phyloP scores from a whole-genome alignment of 164 flowering plant species.

The Liquidambar formosana region DNA sequence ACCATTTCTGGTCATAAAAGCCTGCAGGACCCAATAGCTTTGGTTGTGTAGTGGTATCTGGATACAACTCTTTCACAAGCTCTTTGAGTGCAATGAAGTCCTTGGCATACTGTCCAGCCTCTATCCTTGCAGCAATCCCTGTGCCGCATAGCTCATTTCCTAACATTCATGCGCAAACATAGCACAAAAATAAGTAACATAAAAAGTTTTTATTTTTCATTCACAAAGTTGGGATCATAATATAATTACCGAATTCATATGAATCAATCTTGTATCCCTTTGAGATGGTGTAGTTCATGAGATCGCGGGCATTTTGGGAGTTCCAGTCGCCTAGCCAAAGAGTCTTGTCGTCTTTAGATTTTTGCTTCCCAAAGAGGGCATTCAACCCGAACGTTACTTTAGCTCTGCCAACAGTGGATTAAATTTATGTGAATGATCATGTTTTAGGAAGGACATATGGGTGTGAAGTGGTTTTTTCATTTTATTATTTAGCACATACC shows the following conservation, averaged over 20 bases:
- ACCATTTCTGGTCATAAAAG: conserved; percentile 64
- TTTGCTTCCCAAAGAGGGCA: conserved; percentile 53
- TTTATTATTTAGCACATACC: no score
- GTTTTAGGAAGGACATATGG: no score
- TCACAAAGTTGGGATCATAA: neutral
- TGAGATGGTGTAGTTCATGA: conserved; percentile 46
- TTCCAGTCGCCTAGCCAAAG: conserved; percentile 56
- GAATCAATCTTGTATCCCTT: conserved; percentile 67
- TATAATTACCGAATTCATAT: conserved; percentile 57
- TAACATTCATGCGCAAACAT: conserved; percentile 21
- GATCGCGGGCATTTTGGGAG: conserved; percentile 41
- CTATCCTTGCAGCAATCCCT: conserved; percentile 50
- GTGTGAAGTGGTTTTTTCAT: no score
- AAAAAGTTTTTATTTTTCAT: neutral
- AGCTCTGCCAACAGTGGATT: conserved; percentile 37
- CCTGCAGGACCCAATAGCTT: conserved; percentile 59
- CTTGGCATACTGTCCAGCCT: conserved; percentile 45
- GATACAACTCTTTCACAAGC: conserved; percentile 35
- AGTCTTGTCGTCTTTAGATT: conserved; percentile 9
- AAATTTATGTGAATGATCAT: no score
- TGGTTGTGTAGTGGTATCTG: conserved; percentile 26
- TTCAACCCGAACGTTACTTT: conserved; percentile 62
- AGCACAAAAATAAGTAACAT: neutral
- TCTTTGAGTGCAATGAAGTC: conserved; percentile 41
- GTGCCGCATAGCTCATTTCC: conserved; percentile 65